Conservation (phyloP, 306 rosid species). For the Sindora glabra region DNA sequence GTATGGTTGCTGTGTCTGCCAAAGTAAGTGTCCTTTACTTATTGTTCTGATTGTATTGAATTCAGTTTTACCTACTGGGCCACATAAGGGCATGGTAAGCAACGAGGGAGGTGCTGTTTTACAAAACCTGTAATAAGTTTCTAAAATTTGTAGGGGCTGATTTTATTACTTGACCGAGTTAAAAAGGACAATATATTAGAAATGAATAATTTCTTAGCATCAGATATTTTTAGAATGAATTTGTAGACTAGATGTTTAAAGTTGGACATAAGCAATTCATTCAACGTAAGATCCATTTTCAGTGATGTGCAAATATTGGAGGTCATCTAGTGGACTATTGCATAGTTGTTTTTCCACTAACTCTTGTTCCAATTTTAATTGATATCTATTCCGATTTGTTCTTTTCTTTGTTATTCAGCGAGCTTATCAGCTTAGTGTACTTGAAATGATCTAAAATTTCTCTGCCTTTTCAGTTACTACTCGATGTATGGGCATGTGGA, state of each 20-base stretch:
- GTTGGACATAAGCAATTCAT: background rate
- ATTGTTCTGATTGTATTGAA: background rate
- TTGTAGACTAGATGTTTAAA: background rate
- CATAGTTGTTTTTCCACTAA: background rate
- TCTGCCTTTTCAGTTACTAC: conserved; percentile 57
- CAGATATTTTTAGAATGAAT: background rate
- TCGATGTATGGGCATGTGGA: conserved; percentile 96
- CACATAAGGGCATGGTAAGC: background rate
- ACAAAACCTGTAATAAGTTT: background rate
- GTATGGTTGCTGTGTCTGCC: too few species aligned
- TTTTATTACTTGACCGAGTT: background rate
- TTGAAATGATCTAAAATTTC: background rate
- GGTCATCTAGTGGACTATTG: background rate
- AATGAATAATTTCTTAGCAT: background rate
- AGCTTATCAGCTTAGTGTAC: background rate
- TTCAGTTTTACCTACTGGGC: background rate
- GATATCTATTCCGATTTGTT: background rate
- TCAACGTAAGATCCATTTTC: background rate
- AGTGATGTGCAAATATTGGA: background rate
- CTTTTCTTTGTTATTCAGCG: background rate
- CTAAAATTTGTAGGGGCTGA: background rate
- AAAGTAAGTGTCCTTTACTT: background rate
- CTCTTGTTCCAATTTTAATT: background rate
- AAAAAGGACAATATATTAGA: background rate
- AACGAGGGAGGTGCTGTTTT: background rate